Percentiles rank a stretch among this genome's conserved stretches.
Conservation (phyloP, 352 stramenopile species). For the Globisporangium cederbergense region DNA sequence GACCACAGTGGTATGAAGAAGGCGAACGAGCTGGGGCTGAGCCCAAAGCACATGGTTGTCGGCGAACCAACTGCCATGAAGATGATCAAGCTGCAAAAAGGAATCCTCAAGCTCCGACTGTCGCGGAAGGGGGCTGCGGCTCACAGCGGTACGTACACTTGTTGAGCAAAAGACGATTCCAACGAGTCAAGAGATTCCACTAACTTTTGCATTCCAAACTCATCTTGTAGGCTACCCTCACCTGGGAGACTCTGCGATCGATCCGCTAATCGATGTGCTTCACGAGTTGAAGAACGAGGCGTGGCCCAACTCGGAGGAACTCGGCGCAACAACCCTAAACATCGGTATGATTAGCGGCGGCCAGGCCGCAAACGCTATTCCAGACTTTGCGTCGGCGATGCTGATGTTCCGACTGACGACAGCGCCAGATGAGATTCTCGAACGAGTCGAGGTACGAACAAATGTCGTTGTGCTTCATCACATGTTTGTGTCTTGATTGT, state of each 20-base stretch:
- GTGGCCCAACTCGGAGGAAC: conserved; percentile 78
- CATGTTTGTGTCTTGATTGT: neutral
- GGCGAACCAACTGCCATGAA: conserved; percentile 77
- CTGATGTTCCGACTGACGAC: conserved; percentile 87
- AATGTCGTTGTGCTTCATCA: neutral
- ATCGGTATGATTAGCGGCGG: conserved; percentile 80
- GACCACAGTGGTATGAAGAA: conserved; percentile 89
- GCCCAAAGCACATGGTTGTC: conserved; percentile 72
- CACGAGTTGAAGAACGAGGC: conserved; percentile 74
- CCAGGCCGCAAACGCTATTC: conserved; percentile 78
- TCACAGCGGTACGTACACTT: conserved; percentile 56
- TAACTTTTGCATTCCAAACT: too few species aligned
- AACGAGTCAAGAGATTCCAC: too few species aligned
- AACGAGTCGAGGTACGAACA: conserved; percentile 48
- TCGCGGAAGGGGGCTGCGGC: conserved; percentile 67
- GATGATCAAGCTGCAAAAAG: conserved; percentile 86
- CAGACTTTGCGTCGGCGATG: conserved; percentile 80
- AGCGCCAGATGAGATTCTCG: conserved; percentile 63
- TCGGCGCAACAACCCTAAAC: conserved; percentile 82
- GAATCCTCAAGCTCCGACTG: conserved; percentile 82
- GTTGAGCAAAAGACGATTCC: neutral
- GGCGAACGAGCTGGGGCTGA: conserved; percentile 73
- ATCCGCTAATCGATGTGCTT: conserved; percentile 81
- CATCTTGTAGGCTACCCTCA: conserved; percentile 58
- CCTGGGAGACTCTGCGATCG: conserved; percentile 78